Conservation (phyloP, 768 basidiomycete species). For the Pulveroboletus ravenelii region DNA sequence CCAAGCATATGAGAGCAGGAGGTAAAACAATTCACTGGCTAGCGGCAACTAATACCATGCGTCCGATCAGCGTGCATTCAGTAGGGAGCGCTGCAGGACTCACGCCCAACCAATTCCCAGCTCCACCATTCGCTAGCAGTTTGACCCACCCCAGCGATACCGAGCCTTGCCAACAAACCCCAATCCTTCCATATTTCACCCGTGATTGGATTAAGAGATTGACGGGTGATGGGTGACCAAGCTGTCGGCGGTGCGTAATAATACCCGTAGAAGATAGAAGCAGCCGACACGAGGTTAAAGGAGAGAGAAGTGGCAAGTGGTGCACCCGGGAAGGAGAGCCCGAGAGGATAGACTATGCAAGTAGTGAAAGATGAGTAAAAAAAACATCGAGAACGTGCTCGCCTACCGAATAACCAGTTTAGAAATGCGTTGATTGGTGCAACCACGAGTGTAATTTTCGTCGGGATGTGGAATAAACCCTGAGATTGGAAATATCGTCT, state of each 20-base stretch:
- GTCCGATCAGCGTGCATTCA: background rate
- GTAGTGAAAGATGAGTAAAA: background rate
- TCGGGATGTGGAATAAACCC: slow-evolving; percentile 81
- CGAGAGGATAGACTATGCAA: slow-evolving; percentile 42
- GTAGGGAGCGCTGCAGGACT: slow-evolving; percentile 2
- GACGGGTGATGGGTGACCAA: slow-evolving; percentile 50
- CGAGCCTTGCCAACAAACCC: slow-evolving; percentile 66
- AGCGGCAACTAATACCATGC: slow-evolving; percentile 40
- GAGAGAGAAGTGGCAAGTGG: slow-evolving; percentile 86
- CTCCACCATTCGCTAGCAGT: slow-evolving; percentile 95
- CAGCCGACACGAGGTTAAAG: slow-evolving; percentile 74
- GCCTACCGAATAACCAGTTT: slow-evolving; percentile 80
- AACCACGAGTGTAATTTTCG: slow-evolving; percentile 73
- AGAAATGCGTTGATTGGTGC: slow-evolving; percentile 83
- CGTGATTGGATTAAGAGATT: slow-evolving; percentile 44
- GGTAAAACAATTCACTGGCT: slow-evolving; percentile 38
- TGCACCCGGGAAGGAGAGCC: slow-evolving; percentile 88
- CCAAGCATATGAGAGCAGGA: background rate
- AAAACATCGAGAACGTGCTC: background rate
- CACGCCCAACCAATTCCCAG: slow-evolving; percentile 76
- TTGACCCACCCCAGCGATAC: slow-evolving; percentile 78
- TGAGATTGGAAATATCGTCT: slow-evolving; percentile 71
- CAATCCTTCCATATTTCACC: slow-evolving; percentile 62
- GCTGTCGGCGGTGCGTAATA: slow-evolving; percentile 62
- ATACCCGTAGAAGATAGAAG: slow-evolving; percentile 60